These are phyloP conservation scores for Lactifluus subvellereus DNA, from an alignment of 768 basidiomycete species.

Conservation along the genomic window DNA sequence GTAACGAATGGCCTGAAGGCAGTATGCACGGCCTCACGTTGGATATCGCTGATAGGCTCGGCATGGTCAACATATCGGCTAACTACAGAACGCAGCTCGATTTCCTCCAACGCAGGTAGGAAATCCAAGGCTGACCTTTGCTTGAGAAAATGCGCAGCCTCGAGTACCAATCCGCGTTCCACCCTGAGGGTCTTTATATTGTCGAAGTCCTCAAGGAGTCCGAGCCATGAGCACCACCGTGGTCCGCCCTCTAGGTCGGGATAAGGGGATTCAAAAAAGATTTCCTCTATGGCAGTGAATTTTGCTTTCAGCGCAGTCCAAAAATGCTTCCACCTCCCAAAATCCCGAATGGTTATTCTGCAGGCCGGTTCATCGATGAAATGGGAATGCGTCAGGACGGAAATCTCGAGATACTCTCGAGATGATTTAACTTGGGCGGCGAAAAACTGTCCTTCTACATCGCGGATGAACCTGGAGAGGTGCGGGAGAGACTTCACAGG, in stretches of 20 bases:
- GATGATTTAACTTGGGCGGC: neutral
- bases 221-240: neutral
- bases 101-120: neutral
- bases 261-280: neutral
- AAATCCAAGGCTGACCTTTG: neutral
- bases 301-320: neutral
- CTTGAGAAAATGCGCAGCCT: neutral
- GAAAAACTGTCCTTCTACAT: neutral
- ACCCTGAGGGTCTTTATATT: neutral
- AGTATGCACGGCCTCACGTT: neutral
- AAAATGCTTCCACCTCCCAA: neutral
- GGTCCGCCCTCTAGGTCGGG: neutral
- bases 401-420: neutral
- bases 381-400: neutral
- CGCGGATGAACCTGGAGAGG: neutral
- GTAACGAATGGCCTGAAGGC: neutral
- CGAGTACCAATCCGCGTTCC: neutral
- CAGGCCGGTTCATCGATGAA: neutral
- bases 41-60: neutral
- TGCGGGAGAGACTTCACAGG: neutral
- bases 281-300: neutral
- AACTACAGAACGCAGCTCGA: neutral
- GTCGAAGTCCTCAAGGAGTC: neutral
- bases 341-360: neutral
- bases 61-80: neutral